Evolutionary conservation across 2,329 filamentous ascomycete species (phyloP).

Genomic region (Sarocladium oryzae): DNA sequence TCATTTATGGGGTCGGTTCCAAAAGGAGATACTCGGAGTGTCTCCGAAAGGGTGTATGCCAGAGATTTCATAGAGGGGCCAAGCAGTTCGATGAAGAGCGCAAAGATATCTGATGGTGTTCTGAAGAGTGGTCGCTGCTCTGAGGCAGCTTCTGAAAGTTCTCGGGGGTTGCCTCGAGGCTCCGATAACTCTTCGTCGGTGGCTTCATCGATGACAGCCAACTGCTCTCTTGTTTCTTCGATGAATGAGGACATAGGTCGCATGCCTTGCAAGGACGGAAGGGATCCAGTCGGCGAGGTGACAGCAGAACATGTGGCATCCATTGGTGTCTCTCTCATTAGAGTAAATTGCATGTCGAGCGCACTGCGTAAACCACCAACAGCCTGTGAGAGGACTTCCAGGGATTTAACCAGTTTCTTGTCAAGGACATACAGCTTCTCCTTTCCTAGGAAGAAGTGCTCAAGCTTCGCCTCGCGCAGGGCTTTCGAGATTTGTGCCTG

Average conservation of each 20-base stretch:
- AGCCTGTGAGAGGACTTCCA: conserved; percentile 80
- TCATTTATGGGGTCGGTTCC: conserved; percentile 57
- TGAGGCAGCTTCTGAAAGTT: conserved; percentile 20
- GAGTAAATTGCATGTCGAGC: conserved; percentile 78
- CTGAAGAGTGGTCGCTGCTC: conserved; percentile 35
- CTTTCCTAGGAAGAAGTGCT: conserved; percentile 76
- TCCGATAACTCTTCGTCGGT: conserved; percentile 45
- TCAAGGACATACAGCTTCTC: conserved; percentile 76
- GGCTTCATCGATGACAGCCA: conserved; percentile 59
- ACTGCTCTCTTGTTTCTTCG: conserved; percentile 37
- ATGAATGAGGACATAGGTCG: conserved; percentile 24
- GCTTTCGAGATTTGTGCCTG: conserved; percentile 69
- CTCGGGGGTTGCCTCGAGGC: background rate
- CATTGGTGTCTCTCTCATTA: conserved; percentile 58
- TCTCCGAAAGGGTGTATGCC: conserved; percentile 83
- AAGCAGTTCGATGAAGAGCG: conserved; percentile 79
- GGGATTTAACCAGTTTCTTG: conserved; percentile 71
- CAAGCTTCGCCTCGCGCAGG: conserved; percentile 78
- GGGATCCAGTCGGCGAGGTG: conserved; percentile 13
- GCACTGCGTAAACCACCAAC: conserved; percentile 87
- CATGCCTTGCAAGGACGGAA: conserved; percentile 19
- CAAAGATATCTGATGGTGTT: conserved; percentile 78
- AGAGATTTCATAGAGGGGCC: conserved; percentile 95
- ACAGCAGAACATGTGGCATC: background rate
- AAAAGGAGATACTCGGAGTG: conserved; percentile 83